A percentile compares a stretch with the other conserved stretches of the same genome.
These are phyloP conservation scores for Cordyceps pruinosa DNA, from an alignment of 2,329 filamentous ascomycete species.

Conservation along the genomic window DNA sequence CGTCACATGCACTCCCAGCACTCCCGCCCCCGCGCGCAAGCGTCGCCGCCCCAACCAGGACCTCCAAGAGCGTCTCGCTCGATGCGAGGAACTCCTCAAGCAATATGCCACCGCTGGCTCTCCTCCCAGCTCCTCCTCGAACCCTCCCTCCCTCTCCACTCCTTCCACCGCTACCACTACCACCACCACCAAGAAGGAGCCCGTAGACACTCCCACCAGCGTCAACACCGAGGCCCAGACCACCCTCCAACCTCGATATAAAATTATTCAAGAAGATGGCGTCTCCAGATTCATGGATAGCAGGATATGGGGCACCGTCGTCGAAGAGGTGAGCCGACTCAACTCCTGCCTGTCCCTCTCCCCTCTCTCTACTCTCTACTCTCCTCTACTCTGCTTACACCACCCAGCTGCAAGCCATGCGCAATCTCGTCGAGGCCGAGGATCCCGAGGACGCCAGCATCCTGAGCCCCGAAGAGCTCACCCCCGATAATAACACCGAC, in stretches of 20 bases:
- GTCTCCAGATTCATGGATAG: conserved; percentile 52
- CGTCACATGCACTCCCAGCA: conserved; percentile 53
- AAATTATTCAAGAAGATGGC: conserved; percentile 49
- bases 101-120: conserved; percentile 44
- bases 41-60: conserved; percentile 54
- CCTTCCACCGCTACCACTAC: not conserved
- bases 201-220: conserved; percentile 13
- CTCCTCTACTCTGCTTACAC: conserved; percentile 13
- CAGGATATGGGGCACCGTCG: conserved; percentile 45
- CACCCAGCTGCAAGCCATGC: conserved; percentile 49
- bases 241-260: conserved; percentile 41
- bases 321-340: conserved; percentile 44
- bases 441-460: conserved; percentile 41
- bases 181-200: not conserved
- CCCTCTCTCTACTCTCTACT: not conserved
- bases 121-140: conserved; percentile 20
- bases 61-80: conserved; percentile 51
- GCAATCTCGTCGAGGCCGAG: conserved; percentile 47
- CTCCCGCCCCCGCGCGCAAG: conserved; percentile 53
- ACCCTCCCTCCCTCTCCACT: conserved; percentile 16
- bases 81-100: conserved; percentile 52
- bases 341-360: not conserved
- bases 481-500: conserved; percentile 47
- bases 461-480: conserved; percentile 41
- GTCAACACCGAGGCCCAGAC: conserved; percentile 21